Evolutionary conservation across 352 stramenopile genomes (phyloP).

Genomic region (Phytophthora gonapodyides): DNA sequence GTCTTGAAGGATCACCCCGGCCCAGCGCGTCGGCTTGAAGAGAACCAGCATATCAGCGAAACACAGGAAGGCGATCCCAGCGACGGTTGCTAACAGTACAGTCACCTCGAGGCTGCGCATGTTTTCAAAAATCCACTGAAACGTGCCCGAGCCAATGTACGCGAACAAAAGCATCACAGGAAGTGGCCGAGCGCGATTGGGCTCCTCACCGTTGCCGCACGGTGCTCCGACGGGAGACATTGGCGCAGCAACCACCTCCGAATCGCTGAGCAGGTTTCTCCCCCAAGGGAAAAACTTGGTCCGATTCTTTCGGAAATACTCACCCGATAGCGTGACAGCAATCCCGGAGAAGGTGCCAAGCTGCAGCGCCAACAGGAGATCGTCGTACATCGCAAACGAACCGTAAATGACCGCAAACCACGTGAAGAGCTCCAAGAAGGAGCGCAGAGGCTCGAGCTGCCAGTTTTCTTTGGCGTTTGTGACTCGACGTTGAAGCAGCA

Average conservation of each 20-base stretch:
- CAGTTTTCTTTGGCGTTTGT: slow-evolving; percentile 82
- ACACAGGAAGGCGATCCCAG: slow-evolving; percentile 84
- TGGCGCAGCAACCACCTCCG: slow-evolving; percentile 22
- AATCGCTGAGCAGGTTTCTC: slow-evolving; percentile 26
- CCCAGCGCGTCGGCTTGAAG: slow-evolving; percentile 66
- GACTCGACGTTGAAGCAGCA: slow-evolving; percentile 77
- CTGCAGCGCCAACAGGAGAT: slow-evolving; percentile 78
- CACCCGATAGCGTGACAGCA: slow-evolving; percentile 74
- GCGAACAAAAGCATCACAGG: slow-evolving; percentile 80
- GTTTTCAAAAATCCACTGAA: slow-evolving; percentile 91
- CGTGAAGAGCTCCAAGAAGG: slow-evolving; percentile 84
- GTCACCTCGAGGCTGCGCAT: slow-evolving; percentile 85
- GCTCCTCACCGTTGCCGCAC: slow-evolving; percentile 9
- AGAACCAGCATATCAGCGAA: slow-evolving; percentile 70
- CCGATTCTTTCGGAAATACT: slow-evolving; percentile 74
- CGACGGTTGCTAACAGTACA: slow-evolving; percentile 72
- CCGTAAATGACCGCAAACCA: slow-evolving; percentile 82
- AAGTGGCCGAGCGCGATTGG: slow-evolving; percentile 36
- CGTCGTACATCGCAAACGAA: slow-evolving; percentile 83
- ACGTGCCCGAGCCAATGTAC: slow-evolving; percentile 85
- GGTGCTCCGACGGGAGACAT: slow-evolving; percentile 29
- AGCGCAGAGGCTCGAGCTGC: slow-evolving; percentile 71
- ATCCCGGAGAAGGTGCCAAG: slow-evolving; percentile 86
- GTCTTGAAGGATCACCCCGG: slow-evolving; percentile 84
- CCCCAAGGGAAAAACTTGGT: slow-evolving; percentile 60